Base-by-base conservation (phyloP, 441 rosid genomes). In the Omphalea diandra region DNA sequence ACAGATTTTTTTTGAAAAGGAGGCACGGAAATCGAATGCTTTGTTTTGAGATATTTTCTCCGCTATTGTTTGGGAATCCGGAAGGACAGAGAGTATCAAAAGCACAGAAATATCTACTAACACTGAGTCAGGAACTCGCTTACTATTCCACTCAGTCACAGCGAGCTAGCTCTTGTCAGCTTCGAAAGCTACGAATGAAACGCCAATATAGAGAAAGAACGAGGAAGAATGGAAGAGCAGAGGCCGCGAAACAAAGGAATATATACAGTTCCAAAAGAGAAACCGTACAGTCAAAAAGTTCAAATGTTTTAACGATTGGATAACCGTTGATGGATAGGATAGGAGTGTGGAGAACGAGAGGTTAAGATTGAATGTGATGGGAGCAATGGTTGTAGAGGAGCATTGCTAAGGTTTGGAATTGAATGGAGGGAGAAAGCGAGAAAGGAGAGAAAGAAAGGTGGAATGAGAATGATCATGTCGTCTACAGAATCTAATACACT, bases 401-500 rank as follows among this genome's bases (percentile, higher is more conserved):
- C 4, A 61, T 10, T 22, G 10, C 27, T 17, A 1, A 17, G 38
- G 15, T 18, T n/a, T 60, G 64, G 63, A 52, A 53, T 53, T 41
- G 3, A 50, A 38, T 29, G 61, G 78, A 70, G 71, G 70, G 65
- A 47, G 44, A 56, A 15, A 33, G n/a, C n/a, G 9, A 7, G 41
- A n/a, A n/a, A n/a, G n/a, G n/a, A n/a, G n/a, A 3, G n/a, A 22
- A 11, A 24, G 27, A 11, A 57, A 40, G 68, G 62, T 31, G 72
- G 60, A n/a, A 43, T 1, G 17, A 18, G 12, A 55, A 77, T 74
- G 75, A 77, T 74, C n/a, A 27, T 71, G 81, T 77, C 77, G 76
- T 68, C 66, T 3, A 29, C n/a, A n/a, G n/a, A n/a, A n/a, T n/a
- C n/a, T n/a, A n/a, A n/a, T n/a, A n/a, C n/a, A n/a, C n/a, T n/a